These are phyloP conservation scores for Omphalotus olearius DNA, from an alignment of 1,284 basidiomycete genomes.

Conservation along the genomic window DNA sequence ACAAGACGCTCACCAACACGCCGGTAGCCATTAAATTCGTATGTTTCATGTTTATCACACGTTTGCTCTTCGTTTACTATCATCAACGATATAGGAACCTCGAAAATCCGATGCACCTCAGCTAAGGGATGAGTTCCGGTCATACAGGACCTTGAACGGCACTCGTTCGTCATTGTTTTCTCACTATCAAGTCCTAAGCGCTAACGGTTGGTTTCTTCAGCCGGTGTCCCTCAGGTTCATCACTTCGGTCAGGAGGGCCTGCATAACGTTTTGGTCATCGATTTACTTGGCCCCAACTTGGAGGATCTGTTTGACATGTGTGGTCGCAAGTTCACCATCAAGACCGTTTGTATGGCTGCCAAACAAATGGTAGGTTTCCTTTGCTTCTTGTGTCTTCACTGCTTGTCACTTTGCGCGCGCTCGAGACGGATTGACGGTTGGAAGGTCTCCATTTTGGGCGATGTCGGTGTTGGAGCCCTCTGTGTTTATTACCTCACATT, in stretches of 20 bases:
- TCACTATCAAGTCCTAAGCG: slow-evolving; percentile 12
- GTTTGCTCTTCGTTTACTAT: slow-evolving; percentile 10
- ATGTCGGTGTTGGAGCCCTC: neutral
- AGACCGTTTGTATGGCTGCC: slow-evolving; percentile 98
- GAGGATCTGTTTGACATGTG: slow-evolving; percentile 99
- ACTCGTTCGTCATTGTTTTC: slow-evolving; percentile 63
- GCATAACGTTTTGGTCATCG: slow-evolving; percentile 97
- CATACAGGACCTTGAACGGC: slow-evolving; percentile 92
- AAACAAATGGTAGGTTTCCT: slow-evolving; percentile 86
- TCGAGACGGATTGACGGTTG: neutral
- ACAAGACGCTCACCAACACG: slow-evolving; percentile 84
- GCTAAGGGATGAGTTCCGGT: slow-evolving; percentile 94
- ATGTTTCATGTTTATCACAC: slow-evolving; percentile 28
- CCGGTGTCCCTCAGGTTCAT: slow-evolving; percentile 95
- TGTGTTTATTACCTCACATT: neutral
- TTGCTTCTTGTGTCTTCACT: slow-evolving; percentile 4
- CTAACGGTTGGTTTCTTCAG: slow-evolving; percentile 36
- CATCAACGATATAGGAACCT: slow-evolving; percentile 68
- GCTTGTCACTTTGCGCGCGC: neutral
- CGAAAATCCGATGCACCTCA: slow-evolving; percentile 98
- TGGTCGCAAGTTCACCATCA: slow-evolving; percentile 93
- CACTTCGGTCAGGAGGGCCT: slow-evolving; percentile 98
- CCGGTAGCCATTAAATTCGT: slow-evolving; percentile 99
- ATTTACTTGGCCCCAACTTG: slow-evolving; percentile 92
- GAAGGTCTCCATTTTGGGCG: neutral